phyloP scores from a whole-genome alignment of 768 basidiomycete genomes.

The Trametes gibbosa region DNA sequence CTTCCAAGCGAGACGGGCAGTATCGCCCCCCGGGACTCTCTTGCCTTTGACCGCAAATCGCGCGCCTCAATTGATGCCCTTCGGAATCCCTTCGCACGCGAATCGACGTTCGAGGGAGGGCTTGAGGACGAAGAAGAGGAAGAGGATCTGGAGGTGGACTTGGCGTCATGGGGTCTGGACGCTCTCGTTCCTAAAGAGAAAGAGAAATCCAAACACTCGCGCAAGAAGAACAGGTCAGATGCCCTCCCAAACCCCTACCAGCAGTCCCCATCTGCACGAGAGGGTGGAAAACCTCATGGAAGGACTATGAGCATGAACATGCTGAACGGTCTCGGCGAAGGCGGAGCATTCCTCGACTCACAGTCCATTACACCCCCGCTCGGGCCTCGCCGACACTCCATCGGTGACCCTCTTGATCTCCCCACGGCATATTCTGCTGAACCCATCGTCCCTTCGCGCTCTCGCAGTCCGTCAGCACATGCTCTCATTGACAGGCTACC shows the following conservation, averaged over 20 bases:
- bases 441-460: constrained; percentile 41
- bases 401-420: constrained; percentile 56
- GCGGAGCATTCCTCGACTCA: constrained; percentile 46
- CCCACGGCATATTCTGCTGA: constrained; percentile 26
- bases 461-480: constrained; percentile 50
- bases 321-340: constrained; percentile 50
- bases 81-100: constrained; percentile 73
- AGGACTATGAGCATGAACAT: constrained; percentile 69
- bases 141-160: constrained; percentile 68
- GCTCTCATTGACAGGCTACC: constrained; percentile 43
- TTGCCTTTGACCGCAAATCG: constrained; percentile 32
- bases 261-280: constrained; percentile 16
- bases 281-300: constrained; percentile 20
- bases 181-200: constrained; percentile 70
- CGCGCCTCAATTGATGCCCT: constrained; percentile 60
- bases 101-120: constrained; percentile 54
- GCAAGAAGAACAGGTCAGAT: constrained; percentile 33
- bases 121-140: constrained; percentile 48
- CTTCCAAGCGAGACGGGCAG: constrained; percentile 60
- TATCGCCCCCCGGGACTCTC: constrained; percentile 33
- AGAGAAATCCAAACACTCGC: constrained; percentile 34
- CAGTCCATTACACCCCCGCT: constrained; percentile 24
- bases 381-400: constrained; percentile 51
- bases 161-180: constrained; percentile 83
- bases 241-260: constrained; percentile 46